Percentiles rank a stretch among this genome's conserved stretches.
These are phyloP conservation scores for Ogataea trehalophila DNA, from an alignment of 805 yeast genomes.

Conservation along the genomic window DNA sequence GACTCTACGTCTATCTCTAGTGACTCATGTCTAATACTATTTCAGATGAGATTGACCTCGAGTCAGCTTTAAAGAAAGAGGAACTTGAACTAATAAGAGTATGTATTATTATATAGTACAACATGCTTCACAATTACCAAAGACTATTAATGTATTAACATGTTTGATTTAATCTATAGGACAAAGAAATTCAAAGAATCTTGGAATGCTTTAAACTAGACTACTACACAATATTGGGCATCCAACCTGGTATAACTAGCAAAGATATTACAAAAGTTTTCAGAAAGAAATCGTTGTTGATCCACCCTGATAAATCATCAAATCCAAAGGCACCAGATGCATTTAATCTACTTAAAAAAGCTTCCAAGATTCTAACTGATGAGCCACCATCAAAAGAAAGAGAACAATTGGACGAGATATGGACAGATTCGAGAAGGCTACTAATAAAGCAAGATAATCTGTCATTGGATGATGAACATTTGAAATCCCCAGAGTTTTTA, in stretches of 20 bases:
- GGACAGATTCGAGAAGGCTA: slow-evolving; percentile 39
- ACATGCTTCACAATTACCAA: background rate
- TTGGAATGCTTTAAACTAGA: slow-evolving; percentile 44
- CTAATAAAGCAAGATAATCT: slow-evolving; percentile 34
- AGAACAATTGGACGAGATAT: slow-evolving; percentile 37
- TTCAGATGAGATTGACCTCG: slow-evolving; percentile 8
- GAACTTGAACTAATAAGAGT: slow-evolving; percentile 18
- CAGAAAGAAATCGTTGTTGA: slow-evolving; percentile 54
- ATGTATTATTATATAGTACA: slow-evolving; percentile 4
- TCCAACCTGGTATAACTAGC: slow-evolving; percentile 36
- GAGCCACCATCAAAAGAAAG: slow-evolving; percentile 23
- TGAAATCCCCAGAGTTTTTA: slow-evolving; percentile 31
- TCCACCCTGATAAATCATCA: slow-evolving; percentile 64
- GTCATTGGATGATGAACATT: slow-evolving; percentile 34
- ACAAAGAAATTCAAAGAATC: slow-evolving; percentile 54
- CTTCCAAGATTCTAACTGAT: slow-evolving; percentile 36
- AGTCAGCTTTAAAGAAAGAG: slow-evolving; percentile 14
- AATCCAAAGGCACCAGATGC: slow-evolving; percentile 59
- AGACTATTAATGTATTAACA: slow-evolving; percentile 3
- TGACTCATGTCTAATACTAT: background rate
- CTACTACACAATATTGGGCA: slow-evolving; percentile 49
- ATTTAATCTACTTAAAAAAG: slow-evolving; percentile 53
- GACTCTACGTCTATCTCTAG: too few species aligned
- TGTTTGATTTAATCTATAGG: slow-evolving; percentile 24
- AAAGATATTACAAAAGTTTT: slow-evolving; percentile 42